Base-by-base conservation (phyloP, 352 stramenopile species). In the Globisporangium takayamanum region DNA sequence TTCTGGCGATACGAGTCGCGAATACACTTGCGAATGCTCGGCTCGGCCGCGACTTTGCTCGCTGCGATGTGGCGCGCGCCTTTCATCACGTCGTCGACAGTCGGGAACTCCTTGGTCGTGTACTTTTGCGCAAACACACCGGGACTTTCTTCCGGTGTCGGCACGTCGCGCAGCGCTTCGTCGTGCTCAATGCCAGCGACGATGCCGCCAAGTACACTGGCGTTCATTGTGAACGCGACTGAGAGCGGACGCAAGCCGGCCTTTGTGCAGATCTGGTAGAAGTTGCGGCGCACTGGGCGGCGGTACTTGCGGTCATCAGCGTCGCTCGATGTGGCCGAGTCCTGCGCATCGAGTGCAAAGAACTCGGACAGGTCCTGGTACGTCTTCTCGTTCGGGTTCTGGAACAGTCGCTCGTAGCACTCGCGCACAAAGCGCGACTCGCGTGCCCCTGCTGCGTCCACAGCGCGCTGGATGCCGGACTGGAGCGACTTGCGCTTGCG, bases 251-350 rank as follows among this genome's bases (percentile, higher is more conserved):
- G 82, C 22, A 95, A 68, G 25, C 84, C 86, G 49, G 70, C 86
- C 57, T 95, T 95, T 15, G 80, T 91, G 54, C 86, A 94, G 28
- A 95, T 92, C 56, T 95, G 84, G 63, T 95, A 95, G 51, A 92
- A 92, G 53, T 89, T 95, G 48, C 86, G 84, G 11, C 86, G 82
- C 25, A 79, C 79, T 46, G 86, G 86, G 18, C 84, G 81, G 39
- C 84, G 84, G 46, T 87, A 92, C 54, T 89, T 89, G 16, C 74
- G 66, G 30, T 88, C 73, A 41, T 70, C 57, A 3, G 70, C 62
- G 53, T 87, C 80, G 59, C 83, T 72, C 1, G 70, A 62, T 5
- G 6, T n/a, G 6, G 55, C 70, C 15, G 71, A 74, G 50, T 90
- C 81, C 45, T 85, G 76, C 2, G 75, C 78, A 54, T 94, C 84